Percentiles rank a stretch among this genome's conserved stretches.
Evolutionary conservation across 495 filamentous ascomycete genomes (phyloP).

Genomic region (Margaritispora aquatica): DNA sequence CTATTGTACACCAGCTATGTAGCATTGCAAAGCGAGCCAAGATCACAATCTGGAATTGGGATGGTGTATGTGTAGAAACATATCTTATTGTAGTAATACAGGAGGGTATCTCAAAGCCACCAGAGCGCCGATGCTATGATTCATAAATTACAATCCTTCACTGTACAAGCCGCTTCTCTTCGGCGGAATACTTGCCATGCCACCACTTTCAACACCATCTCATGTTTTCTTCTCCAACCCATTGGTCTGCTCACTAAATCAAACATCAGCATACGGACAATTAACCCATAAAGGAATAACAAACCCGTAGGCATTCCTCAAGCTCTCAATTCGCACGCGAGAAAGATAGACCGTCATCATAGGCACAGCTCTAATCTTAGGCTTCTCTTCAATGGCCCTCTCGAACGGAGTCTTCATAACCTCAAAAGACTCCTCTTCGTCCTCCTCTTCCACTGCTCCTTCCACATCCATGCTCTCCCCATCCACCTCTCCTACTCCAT

Average conservation of each 20-base stretch:
- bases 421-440: slow-evolving; percentile 41
- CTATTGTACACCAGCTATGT: neutral
- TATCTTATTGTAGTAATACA: neutral
- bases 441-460: slow-evolving; percentile 24
- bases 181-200: no score
- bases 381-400: slow-evolving; percentile 28
- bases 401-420: slow-evolving; percentile 43
- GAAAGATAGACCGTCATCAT: slow-evolving; percentile 57
- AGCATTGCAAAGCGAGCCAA: neutral
- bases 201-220: neutral
- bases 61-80: no score
- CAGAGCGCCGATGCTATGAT: neutral
- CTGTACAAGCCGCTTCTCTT: no score
- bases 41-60: neutral
- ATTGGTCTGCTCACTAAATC: slow-evolving; percentile 24
- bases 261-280: neutral
- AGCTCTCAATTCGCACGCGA: slow-evolving; percentile 41
- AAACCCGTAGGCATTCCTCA: slow-evolving; percentile 42
- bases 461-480: slow-evolving; percentile 34
- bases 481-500: slow-evolving; percentile 31
- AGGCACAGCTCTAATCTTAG: slow-evolving; percentile 19
- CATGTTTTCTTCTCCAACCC: slow-evolving; percentile 1
- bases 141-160: no score
- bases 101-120: neutral
- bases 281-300: slow-evolving; percentile 8